Percentiles rank a stretch among this genome's conserved stretches.
These are phyloP conservation scores for Fusarium austroafricanum DNA, from an alignment of 2,329 filamentous ascomycete genomes.

Conservation along the genomic window DNA sequence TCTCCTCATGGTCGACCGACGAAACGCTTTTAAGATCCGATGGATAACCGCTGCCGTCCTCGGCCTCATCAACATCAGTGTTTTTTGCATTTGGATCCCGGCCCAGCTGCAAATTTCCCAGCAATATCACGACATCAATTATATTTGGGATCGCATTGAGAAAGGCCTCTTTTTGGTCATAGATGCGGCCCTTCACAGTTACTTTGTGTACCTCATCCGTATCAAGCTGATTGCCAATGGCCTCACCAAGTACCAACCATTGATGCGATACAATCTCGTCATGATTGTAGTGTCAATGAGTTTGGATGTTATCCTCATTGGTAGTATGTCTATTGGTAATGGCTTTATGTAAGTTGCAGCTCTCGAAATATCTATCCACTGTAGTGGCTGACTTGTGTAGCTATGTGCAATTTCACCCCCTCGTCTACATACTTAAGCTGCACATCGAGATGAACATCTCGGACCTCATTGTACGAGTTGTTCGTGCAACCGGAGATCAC, in stretches of 20 bases:
- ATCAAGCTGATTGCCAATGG: conserved; percentile 56
- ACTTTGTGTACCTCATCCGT: conserved; percentile 56
- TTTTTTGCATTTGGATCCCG: conserved; percentile 36
- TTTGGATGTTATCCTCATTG: conserved; percentile 44
- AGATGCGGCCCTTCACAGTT: conserved; percentile 49
- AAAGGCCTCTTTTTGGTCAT: conserved; percentile 33
- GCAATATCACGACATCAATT: conserved; percentile 26
- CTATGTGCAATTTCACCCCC: conserved; percentile 43
- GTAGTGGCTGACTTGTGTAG: not conserved
- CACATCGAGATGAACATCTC: conserved; percentile 46
- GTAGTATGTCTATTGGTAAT: conserved; percentile 41
- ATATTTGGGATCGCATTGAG: conserved; percentile 33
- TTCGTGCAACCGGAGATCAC: conserved; percentile 41
- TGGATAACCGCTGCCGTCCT: conserved; percentile 22
- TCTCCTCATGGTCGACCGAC: conserved; percentile 33
- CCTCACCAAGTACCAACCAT: conserved; percentile 60
- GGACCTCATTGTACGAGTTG: conserved; percentile 38
- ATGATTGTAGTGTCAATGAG: conserved; percentile 45
- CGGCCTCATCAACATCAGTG: conserved; percentile 37
- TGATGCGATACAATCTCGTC: conserved; percentile 51
- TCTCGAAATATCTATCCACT: too few relatives aligned
- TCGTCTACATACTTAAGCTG: conserved; percentile 44
- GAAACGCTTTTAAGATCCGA: conserved; percentile 16
- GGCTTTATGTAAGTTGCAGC: conserved; percentile 35
- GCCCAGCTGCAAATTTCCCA: conserved; percentile 32